Base-by-base conservation (phyloP, 345 rosid genomes). In the Noccaea caerulescens region DNA sequence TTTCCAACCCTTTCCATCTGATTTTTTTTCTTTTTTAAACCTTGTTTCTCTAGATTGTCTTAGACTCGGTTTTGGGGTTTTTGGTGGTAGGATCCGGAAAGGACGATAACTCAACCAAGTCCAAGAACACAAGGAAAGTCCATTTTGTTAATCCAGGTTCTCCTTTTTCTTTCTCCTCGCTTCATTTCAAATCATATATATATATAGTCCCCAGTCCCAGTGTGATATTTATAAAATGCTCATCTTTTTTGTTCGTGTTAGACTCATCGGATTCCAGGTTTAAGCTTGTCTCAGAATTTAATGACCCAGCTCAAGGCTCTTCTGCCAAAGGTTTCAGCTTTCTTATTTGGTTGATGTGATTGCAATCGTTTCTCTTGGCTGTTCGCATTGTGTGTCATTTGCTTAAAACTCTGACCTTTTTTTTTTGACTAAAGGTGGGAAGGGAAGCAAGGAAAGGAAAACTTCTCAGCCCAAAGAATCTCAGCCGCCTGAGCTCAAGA, bases 41-140 rank as follows among this genome's bases (percentile, higher is more conserved):
- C 30, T 36, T 41, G 5, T 45, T 9, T 65, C 30, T 65, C 12
- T 7, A 58, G 8, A 49, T 58, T 34, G 7, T 65, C 39, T 46
- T 53, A 20, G 30, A 43, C 54, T 74, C 47, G 32, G 36, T 68
- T 75, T 34, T 30, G 13, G 25, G 58, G 58, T 4, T 44, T 36
- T 54, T 68, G 16, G 66, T 13, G 66, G 42, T 42, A 79, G 82
- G 80, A 53, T 44, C 76, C 33, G 86, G 88, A 41, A 86, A 84
- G 72, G 92, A 86, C 18, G 87, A 81, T 50, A 58, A 43, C 63
- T 66, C 76, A 13, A 37, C 13, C 42, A 73, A 59, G 62, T 7
- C 86, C n/a, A 87, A 84, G 81, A 85, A 77, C 74, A 81, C 84
- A 72, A 81, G 80, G 79, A 88, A 81, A 82, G 83, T 76, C 63